Conservation (phyloP, 2,329 filamentous ascomycete species). For the Ascomycota sp. region DNA sequence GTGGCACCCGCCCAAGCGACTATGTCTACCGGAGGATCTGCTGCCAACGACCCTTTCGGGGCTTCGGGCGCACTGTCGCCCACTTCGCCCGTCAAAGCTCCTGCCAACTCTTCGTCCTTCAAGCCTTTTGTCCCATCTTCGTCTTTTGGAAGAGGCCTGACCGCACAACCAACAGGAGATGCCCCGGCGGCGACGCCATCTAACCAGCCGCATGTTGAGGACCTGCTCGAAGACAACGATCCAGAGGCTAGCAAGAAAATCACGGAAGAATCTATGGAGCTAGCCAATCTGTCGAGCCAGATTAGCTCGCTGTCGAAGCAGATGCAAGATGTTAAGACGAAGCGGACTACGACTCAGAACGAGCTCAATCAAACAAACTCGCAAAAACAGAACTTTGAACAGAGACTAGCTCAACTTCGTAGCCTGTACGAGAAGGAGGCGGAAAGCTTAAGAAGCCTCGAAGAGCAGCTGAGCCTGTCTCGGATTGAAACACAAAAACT, state of each 20-base stretch:
- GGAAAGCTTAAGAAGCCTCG: conserved; percentile 61
- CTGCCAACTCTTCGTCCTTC: conserved; percentile 36
- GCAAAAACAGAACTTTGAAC: conserved; percentile 87
- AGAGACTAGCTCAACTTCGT: conserved; percentile 68
- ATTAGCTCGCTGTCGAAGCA: conserved; percentile 79
- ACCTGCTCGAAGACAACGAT: conserved; percentile 79
- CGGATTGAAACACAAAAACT: conserved; percentile 69
- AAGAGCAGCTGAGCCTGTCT: conserved; percentile 60
- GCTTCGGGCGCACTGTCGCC: conserved; percentile 25
- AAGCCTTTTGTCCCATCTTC: conserved; percentile 88
- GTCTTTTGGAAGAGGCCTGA: conserved; percentile 70
- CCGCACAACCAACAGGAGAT: conserved; percentile 55
- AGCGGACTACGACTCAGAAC: conserved; percentile 59
- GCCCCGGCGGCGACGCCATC: conserved; percentile 9
- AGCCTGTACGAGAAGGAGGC: conserved; percentile 86
- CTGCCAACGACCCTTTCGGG: conserved; percentile 41
- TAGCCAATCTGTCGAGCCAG: conserved; percentile 92
- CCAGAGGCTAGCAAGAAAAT: conserved; percentile 75
- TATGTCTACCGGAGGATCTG: conserved; percentile 57
- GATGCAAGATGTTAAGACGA: conserved; percentile 79
- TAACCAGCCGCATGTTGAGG: conserved; percentile 37
- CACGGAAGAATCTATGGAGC: conserved; percentile 72
- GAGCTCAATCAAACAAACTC: conserved; percentile 62
- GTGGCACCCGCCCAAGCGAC: conserved; percentile 37
- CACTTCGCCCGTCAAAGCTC: conserved; percentile 31